A percentile compares a stretch with the other conserved stretches of the same genome.
Conservation (phyloP, 1,139 yeast species). For the Nakaseomyces uthaithaninus region DNA sequence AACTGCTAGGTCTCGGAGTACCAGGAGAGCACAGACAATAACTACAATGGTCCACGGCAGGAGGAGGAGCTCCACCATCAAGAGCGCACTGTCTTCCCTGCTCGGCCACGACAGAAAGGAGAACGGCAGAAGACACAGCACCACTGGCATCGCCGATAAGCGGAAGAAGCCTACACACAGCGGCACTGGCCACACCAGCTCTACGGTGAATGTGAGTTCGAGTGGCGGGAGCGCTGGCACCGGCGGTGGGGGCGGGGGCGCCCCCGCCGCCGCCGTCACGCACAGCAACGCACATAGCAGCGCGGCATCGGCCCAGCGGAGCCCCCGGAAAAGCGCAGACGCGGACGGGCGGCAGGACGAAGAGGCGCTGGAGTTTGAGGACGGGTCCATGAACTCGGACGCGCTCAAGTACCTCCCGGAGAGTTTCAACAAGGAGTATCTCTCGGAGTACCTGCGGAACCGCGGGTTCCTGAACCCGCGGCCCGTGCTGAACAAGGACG, state of each 20-base stretch:
- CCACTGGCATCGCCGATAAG: neutral
- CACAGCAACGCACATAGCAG: no score
- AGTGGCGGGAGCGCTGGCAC: neutral
- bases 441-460: conserved; percentile 20
- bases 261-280: no score
- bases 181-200: no score
- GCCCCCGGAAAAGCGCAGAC: no score
- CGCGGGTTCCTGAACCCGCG: conserved; percentile 27
- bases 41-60: conserved; percentile 8
- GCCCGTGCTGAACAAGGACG: conserved; percentile 13
- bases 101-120: conserved; percentile 8
- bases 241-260: neutral
- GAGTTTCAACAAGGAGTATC: conserved; percentile 14
- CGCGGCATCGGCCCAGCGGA: no score
- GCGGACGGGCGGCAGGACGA: conserved; percentile 3
- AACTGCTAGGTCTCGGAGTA: no score
- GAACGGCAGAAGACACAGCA: conserved; percentile 3
- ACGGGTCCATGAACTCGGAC: conserved; percentile 3
- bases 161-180: neutral
- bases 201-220: neutral
- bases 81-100: conserved; percentile 22
- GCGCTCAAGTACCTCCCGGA: conserved; percentile 4
- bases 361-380: conserved; percentile 8
- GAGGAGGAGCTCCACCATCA: conserved; percentile 21
- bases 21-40: neutral